Percentiles rank a stretch among this genome's conserved stretches.
These are phyloP conservation scores for Mallotus japonicus DNA, from an alignment of 441 rosid species.

Conservation along the genomic window DNA sequence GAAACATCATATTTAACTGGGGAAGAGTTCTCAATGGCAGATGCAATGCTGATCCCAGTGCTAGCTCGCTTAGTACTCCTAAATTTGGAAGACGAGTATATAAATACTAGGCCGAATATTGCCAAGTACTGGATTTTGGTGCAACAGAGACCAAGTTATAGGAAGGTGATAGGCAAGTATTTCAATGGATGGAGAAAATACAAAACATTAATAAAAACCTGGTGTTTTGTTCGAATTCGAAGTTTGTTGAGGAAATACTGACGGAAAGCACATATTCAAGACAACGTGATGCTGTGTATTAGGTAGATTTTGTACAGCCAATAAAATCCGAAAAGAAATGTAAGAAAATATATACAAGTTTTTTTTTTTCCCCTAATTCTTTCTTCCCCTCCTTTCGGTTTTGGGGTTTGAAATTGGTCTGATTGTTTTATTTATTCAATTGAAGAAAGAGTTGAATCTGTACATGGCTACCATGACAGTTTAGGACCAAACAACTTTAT, in stretches of 20 bases:
- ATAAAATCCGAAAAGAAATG: not conserved
- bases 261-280: not conserved
- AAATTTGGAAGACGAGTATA: constrained; percentile 66
- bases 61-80: constrained; percentile 61
- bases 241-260: constrained; percentile 45
- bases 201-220: constrained; percentile 62
- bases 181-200: constrained; percentile 81
- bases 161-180: constrained; percentile 67
- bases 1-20: constrained; percentile 57
- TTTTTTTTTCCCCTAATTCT: too few relatives aligned
- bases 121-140: constrained; percentile 67
- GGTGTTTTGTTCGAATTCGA: constrained; percentile 60
- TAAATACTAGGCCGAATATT: constrained; percentile 60
- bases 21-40: constrained; percentile 87
- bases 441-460: not conserved
- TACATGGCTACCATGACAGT: not conserved
- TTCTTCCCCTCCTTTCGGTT: not conserved
- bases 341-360: too few relatives aligned
- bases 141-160: constrained; percentile 67
- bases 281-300: not conserved
- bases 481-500: not conserved
- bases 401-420: too few relatives aligned
- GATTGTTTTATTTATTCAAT: not conserved
- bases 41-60: constrained; percentile 68
- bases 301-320: not conserved